Evolutionary conservation across 2,329 filamentous ascomycete species (phyloP).

Genomic region (Botryosphaeria dothidea): DNA sequence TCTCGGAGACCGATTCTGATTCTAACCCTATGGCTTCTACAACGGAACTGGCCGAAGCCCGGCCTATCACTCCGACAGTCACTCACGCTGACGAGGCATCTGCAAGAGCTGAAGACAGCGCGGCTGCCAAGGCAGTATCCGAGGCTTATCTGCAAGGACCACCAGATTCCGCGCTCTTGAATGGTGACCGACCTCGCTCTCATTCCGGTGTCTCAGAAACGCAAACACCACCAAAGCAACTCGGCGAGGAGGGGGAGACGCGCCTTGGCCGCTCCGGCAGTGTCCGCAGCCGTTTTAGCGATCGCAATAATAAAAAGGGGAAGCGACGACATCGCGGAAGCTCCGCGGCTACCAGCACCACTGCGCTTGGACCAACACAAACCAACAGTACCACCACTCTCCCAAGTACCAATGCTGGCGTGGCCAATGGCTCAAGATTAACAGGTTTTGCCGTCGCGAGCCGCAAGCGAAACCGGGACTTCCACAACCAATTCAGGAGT

Average conservation of each 20-base stretch:
- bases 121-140: slow-evolving; percentile 61
- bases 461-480: slow-evolving; percentile 94
- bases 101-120: slow-evolving; percentile 60
- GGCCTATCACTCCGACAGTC: slow-evolving; percentile 29
- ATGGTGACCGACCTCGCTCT: slow-evolving; percentile 42
- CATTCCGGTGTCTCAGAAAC: slow-evolving; percentile 38
- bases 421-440: slow-evolving; percentile 67
- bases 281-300: slow-evolving; percentile 56
- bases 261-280: slow-evolving; percentile 56
- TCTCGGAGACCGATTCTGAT: slow-evolving; percentile 62
- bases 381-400: slow-evolving; percentile 69
- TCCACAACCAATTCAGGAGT: slow-evolving; percentile 90
- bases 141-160: slow-evolving; percentile 56
- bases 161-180: slow-evolving; percentile 27
- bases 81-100: slow-evolving; percentile 50
- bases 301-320: slow-evolving; percentile 30
- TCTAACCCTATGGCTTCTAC: slow-evolving; percentile 59
- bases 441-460: slow-evolving; percentile 96
- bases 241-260: slow-evolving; percentile 58
- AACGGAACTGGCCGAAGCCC: slow-evolving; percentile 52
- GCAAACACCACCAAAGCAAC: slow-evolving; percentile 61
- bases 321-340: slow-evolving; percentile 78
- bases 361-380: slow-evolving; percentile 71
- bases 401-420: slow-evolving; percentile 56
- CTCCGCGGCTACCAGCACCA: slow-evolving; percentile 64